Percentiles rank a stretch among this genome's conserved stretches.
Conservation (phyloP, 768 basidiomycete genomes). For the Gloeopeniophorella convolvens region DNA sequence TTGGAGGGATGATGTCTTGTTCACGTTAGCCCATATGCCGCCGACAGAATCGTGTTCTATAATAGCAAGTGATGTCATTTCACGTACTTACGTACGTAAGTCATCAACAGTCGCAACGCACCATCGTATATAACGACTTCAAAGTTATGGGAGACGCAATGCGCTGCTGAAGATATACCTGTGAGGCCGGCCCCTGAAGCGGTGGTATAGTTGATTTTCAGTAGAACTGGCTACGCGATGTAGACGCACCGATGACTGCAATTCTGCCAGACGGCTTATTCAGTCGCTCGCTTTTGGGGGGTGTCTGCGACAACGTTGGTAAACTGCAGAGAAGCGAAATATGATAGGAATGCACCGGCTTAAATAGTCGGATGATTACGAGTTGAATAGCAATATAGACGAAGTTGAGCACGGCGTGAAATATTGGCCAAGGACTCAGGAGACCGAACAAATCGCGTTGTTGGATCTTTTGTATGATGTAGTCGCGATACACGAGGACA, state of each 20-base stretch:
- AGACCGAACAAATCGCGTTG: neutral
- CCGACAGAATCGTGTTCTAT: slow-evolving; percentile 31
- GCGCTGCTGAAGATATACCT: slow-evolving; percentile 47
- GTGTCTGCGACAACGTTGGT: slow-evolving; percentile 1
- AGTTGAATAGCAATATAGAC: slow-evolving; percentile 33
- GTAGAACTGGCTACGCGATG: neutral
- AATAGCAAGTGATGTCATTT: neutral
- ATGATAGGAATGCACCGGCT: slow-evolving; percentile 26
- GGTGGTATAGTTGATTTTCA: neutral
- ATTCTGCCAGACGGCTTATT: slow-evolving; percentile 36
- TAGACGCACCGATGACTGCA: slow-evolving; percentile 23
- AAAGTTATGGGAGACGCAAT: slow-evolving; percentile 45
- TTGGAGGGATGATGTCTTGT: slow-evolving; percentile 44
- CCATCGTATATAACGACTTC: slow-evolving; percentile 46
- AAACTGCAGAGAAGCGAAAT: neutral
- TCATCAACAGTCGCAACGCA: slow-evolving; percentile 5
- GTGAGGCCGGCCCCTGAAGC: slow-evolving; percentile 43
- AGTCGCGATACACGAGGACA: neutral
- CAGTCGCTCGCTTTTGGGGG: slow-evolving; percentile 23
- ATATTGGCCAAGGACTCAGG: slow-evolving; percentile 3
- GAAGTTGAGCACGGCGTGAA: slow-evolving; percentile 20
- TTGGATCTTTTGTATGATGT: neutral
- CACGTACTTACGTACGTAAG: no score
- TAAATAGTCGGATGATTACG: slow-evolving; percentile 36
- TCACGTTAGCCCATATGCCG: slow-evolving; percentile 48